Evolutionary conservation across 768 basidiomycete genomes (phyloP), one percentile per base, ranked within the genome.

Genomic region (Lactarius evosmus): DNA sequence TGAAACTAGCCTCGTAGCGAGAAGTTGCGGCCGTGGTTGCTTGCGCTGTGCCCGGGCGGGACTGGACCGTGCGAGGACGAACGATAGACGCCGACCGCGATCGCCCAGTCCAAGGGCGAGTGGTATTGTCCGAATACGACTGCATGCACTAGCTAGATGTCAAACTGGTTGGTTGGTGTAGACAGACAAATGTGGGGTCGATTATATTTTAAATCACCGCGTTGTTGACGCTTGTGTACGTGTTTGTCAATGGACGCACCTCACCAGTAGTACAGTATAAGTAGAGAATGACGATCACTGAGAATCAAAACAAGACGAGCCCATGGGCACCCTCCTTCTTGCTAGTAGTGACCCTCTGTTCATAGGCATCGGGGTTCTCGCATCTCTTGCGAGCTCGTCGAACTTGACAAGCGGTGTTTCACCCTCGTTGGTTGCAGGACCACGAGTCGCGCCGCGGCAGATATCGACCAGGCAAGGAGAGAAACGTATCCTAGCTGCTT

Each of bases 21-120:
- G 79, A 79, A 6, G 88, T 88, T 3, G 78, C 81, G 16, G 85
- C 78, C 0, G 90, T 91, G 52, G 83, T 82, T 8, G 90, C 89
- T 29, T 88, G 83, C 6, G 81, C 83, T 30, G 78, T 80, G 29
- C 72, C 71, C 0, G 87, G 81, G 56, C 86, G 80, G 16, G 85
- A 85, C 60, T 83, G 81, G 7, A 34, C 63, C 19, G 67, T 70
- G 30, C 52, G 60, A 27, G 69, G 65, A 51, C 52, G 61, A 41
- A 54, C 34, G 12, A 51, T 29, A 11, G 67, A 64, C 32, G 58
- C 61, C 22, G 85, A 77, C 61, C 81, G 80, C 16, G 87, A 85
- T 60, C 83, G 83, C 1, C 73, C 80, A 1, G 85, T 84, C 77
- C 80, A 77, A 8, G 84, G 82, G 52, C 83, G 84, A 54, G 72